A percentile compares a stretch with the other conserved stretches of the same genome.
Evolutionary conservation across 2,329 filamentous ascomycete species (phyloP).

Genomic region (Aspergillus viridinutans): DNA sequence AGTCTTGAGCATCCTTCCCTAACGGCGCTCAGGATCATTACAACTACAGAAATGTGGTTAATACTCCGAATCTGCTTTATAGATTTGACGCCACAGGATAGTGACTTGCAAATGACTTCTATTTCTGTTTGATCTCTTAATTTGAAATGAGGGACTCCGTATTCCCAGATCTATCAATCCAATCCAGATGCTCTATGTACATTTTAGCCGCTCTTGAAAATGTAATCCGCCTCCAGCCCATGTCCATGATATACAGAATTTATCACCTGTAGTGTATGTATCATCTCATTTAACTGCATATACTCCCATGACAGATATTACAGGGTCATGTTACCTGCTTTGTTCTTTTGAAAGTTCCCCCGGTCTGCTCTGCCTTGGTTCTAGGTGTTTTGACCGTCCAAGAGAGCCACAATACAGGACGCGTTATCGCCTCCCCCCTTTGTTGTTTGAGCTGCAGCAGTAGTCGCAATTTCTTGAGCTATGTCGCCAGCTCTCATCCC

Average conservation of each 20-base stretch:
- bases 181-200: not conserved
- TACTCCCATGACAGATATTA: not conserved
- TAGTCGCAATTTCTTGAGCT: slow-evolving; percentile 22
- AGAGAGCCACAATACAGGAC: slow-evolving; percentile 29
- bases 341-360: no score
- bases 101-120: not conserved
- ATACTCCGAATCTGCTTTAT: not conserved
- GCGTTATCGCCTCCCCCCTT: slow-evolving; percentile 27
- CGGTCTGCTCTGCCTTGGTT: not conserved
- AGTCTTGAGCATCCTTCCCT: not conserved
- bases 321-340: not conserved
- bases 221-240: not conserved
- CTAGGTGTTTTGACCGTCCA: slow-evolving; percentile 25
- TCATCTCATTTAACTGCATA: not conserved
- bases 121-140: not conserved
- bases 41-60: not conserved
- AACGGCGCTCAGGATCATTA: not conserved
- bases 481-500: slow-evolving; percentile 28
- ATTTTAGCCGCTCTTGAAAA: not conserved
- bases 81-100: not conserved
- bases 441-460: slow-evolving; percentile 7
- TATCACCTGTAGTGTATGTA: not conserved
- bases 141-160: not conserved
- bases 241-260: not conserved
- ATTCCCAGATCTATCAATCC: not conserved